Evolutionary conservation across 352 stramenopile species (phyloP).

Genomic region (Pythium apleroticum): DNA sequence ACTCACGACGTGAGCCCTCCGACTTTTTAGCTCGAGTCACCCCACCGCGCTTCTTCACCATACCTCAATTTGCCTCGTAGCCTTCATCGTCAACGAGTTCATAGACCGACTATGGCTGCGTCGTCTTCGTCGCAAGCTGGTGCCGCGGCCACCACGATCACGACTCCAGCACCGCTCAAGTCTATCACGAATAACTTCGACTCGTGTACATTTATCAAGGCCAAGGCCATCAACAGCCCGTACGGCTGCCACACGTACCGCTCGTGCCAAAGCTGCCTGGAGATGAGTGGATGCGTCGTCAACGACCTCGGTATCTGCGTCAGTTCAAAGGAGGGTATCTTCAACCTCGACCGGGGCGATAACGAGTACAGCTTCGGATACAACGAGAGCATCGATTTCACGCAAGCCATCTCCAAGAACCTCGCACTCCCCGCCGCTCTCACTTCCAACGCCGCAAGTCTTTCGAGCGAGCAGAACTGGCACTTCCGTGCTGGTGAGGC

Average conservation of each 20-base stretch:
- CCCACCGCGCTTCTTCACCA: background rate
- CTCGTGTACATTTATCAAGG: slow-evolving; percentile 21
- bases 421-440: slow-evolving; percentile 8
- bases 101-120: background rate
- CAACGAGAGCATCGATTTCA: slow-evolving; percentile 24
- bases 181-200: background rate
- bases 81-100: no score
- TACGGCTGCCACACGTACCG: slow-evolving; percentile 26
- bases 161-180: background rate
- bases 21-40: background rate
- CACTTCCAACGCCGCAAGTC: slow-evolving; percentile 1
- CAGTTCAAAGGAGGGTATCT: slow-evolving; percentile 5
- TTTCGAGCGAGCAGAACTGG: slow-evolving; percentile 20
- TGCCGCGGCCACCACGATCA: background rate
- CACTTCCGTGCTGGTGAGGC: slow-evolving; percentile 25
- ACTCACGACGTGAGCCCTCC: no score
- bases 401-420: background rate
- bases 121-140: background rate
- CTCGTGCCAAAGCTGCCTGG: slow-evolving; percentile 28
- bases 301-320: slow-evolving; percentile 26
- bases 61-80: background rate
- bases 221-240: slow-evolving; percentile 6
- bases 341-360: background rate
- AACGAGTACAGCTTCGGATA: slow-evolving; percentile 14
- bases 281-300: slow-evolving; percentile 19